These are phyloP conservation scores for Sodiomyces alkalinus DNA, from an alignment of 2,329 filamentous ascomycete genomes.

Conservation along the genomic window DNA sequence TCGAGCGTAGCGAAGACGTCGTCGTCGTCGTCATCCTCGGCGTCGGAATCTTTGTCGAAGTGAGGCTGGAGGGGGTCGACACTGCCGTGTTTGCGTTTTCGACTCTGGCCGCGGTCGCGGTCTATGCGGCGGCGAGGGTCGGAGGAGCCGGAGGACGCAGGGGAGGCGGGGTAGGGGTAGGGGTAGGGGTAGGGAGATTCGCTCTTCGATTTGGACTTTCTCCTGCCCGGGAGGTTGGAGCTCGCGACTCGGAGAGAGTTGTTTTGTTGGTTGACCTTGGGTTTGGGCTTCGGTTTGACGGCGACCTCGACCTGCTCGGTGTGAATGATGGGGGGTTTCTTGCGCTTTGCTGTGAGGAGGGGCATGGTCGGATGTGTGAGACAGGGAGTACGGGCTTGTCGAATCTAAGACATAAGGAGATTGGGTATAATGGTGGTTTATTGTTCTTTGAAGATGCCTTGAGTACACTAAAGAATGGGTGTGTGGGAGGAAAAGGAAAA, in stretches of 20 bases:
- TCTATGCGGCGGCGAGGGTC: no score
- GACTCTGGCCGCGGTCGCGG: constrained; percentile 6
- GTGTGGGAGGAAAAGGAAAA: no score
- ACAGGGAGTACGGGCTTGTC: no score
- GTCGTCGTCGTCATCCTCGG: constrained; percentile 34
- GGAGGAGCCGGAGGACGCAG: constrained; percentile 1
- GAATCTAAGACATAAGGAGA: no score
- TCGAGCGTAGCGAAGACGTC: constrained; percentile 19
- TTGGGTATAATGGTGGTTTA: no score
- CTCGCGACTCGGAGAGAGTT: constrained; percentile 18
- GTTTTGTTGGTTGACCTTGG: constrained; percentile 17
- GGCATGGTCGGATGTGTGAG: constrained; percentile 9
- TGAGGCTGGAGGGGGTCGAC: constrained; percentile 12
- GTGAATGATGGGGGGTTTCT: constrained; percentile 33
- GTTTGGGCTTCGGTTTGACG: constrained; percentile 19
- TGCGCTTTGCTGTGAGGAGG: constrained; percentile 27
- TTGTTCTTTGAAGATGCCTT: no score
- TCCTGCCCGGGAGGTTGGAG: constrained; percentile 25
- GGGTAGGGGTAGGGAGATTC: constrained; percentile 24
- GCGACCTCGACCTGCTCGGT: constrained; percentile 35
- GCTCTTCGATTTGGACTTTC: constrained; percentile 24
- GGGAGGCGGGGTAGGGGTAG: no score
- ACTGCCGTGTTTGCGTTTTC: constrained; percentile 8
- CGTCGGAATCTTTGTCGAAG: constrained; percentile 35
- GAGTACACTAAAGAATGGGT: no score